Conservation (phyloP, 176 grass and related monocot species). For the Triticum monococcum region DNA sequence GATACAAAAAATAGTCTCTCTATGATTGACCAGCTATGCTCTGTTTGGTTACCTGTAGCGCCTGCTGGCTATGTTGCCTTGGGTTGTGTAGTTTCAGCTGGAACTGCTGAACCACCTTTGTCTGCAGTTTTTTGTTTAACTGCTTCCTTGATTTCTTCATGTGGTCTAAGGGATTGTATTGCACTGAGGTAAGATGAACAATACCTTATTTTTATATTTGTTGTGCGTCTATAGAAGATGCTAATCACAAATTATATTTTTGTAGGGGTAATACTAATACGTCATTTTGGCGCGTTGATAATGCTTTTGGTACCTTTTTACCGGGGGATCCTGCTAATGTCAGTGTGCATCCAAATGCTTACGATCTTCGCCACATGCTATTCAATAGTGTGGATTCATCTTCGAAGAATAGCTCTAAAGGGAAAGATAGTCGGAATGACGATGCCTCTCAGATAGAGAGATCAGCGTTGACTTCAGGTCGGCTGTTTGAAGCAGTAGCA, state of each 20-base stretch:
- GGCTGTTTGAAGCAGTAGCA: constrained; percentile 76
- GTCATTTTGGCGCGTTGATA: constrained; percentile 83
- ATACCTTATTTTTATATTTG: constrained; percentile 29
- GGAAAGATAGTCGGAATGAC: constrained; percentile 21
- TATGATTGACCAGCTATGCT: constrained; percentile 39
- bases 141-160: constrained; percentile 76
- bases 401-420: constrained; percentile 41
- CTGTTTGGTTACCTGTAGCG: constrained; percentile 95
- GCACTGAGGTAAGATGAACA: constrained; percentile 48
- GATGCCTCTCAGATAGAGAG: constrained; percentile 53
- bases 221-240: constrained; percentile 29
- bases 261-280: constrained; percentile 57
- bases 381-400: constrained; percentile 53
- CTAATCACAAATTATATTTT: constrained; percentile 27
- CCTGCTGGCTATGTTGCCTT: constrained; percentile 76
- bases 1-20: constrained; percentile 27
- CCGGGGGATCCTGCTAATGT: constrained; percentile 53
- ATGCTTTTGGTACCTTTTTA: constrained; percentile 93
- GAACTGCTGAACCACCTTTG: constrained; percentile 71
- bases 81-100: constrained; percentile 90
- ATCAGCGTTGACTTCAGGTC: constrained; percentile 52
- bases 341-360: constrained; percentile 63
- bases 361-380: constrained; percentile 83
- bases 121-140: constrained; percentile 79
- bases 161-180: constrained; percentile 79